phyloP scores from a whole-genome alignment of 129 eudicot genomes.

The Cynara cardunculus region DNA sequence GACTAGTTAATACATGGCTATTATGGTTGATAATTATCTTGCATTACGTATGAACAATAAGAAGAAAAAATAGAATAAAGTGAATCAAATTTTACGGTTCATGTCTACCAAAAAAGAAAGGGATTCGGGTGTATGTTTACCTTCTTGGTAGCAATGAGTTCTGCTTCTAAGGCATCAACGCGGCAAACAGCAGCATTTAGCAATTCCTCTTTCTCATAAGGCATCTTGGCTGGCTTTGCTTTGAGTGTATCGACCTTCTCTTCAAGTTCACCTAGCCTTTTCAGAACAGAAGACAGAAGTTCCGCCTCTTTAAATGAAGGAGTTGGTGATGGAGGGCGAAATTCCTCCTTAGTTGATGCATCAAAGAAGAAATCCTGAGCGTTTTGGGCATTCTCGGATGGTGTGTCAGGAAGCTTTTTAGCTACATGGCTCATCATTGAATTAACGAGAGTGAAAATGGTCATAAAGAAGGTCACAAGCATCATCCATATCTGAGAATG shows the following conservation, averaged over 20 bases:
- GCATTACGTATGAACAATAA: background rate
- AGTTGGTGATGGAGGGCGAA: slow-evolving; percentile 68
- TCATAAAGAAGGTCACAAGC: slow-evolving; percentile 69
- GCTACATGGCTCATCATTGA: slow-evolving; percentile 42
- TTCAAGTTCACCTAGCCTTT: slow-evolving; percentile 82
- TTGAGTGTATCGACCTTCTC: slow-evolving; percentile 69
- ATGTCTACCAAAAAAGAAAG: background rate
- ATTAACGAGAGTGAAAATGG: slow-evolving; percentile 42
- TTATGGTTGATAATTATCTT: background rate
- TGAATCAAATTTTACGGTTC: background rate
- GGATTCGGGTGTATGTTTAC: slow-evolving; percentile 20
- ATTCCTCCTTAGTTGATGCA: slow-evolving; percentile 47
- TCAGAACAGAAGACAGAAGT: slow-evolving; percentile 54
- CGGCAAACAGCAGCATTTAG: slow-evolving; percentile 96
- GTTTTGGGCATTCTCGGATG: slow-evolving; percentile 20
- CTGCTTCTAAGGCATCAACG: slow-evolving; percentile 97
- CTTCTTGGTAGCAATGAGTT: slow-evolving; percentile 95
- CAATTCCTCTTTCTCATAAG: slow-evolving; percentile 85
- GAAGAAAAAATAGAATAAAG: background rate
- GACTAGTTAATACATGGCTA: background rate
- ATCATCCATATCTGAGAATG: slow-evolving; percentile 41
- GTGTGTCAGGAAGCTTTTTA: slow-evolving; percentile 50
- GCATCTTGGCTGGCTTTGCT: slow-evolving; percentile 81
- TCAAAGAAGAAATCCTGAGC: slow-evolving; percentile 44
- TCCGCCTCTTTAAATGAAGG: slow-evolving; percentile 55